Base-by-base conservation (phyloP, 2,329 filamentous ascomycete species). In the Talaromyces sp. region DNA sequence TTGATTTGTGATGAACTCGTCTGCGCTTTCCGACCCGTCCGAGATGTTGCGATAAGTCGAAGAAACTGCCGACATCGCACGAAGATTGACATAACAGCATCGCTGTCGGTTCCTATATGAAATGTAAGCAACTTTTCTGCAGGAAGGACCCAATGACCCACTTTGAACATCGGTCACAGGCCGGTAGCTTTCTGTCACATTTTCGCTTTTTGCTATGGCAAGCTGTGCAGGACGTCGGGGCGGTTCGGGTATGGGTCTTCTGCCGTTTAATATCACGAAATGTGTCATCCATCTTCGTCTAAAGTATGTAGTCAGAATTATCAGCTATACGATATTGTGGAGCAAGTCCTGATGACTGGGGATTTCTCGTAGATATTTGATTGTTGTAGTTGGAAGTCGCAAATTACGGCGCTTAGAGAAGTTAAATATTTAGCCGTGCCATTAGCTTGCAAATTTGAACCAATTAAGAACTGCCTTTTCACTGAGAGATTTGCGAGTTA, bases 131-230 rank as follows among this genome's bases (percentile, higher is more conserved):
- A 37, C 3, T 31, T 5, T 6, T 31, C 3, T 31, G 27, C 5
- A 31, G 4, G 4, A 31, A 6, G 27, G 4, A 7, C 11, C 35
- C 7, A 8, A 37, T 13, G 35, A 37, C 63, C 27, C 56, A 64
- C 63, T 54, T 43, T 4, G 35, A 17, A 25, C 63, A 64, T 2
- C 63, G 57, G n/a, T 45, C 22, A 35, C 63, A 64, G 17, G 63
- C 41, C 3, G 63, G 63, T 13, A 45, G 19, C 37, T 43, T 61
- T 31, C 57, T 61, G 17, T 65, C 63, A 22, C 57, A 65, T 58
- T 65, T 65, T 50, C 63, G n/a, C 39, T 65, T 65, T 35, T 61
- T 65, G 19, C 63, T 59, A 22, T 47, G 54, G 35, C 63, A 61
- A 19, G 56, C 27, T 15, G 27, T 47, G 49, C 63, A 65, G 25